These are phyloP conservation scores for Nemania abortiva DNA, from an alignment of 2,329 filamentous ascomycete species.

Conservation along the genomic window DNA sequence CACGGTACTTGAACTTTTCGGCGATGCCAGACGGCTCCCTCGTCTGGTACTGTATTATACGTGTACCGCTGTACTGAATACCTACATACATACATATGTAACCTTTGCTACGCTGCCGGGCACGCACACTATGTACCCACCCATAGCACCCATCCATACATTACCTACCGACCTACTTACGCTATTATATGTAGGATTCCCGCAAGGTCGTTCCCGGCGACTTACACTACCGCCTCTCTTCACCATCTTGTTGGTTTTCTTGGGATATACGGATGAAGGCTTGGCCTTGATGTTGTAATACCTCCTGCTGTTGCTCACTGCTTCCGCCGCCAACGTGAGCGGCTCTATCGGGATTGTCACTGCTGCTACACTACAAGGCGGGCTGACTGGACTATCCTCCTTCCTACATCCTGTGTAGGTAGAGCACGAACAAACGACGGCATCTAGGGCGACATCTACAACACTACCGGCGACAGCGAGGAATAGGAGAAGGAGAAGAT, in stretches of 20 bases:
- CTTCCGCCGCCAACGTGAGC: slow-evolving; percentile 6
- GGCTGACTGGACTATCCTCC: background rate
- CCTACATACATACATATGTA: too few species aligned
- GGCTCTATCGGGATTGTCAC: slow-evolving; percentile 1
- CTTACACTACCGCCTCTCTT: slow-evolving; percentile 27
- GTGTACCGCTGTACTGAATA: slow-evolving; percentile 1
- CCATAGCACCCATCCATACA: background rate
- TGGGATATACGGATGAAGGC: slow-evolving; percentile 14
- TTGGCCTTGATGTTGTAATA: slow-evolving; percentile 14
- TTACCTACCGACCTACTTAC: background rate
- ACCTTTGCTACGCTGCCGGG: background rate
- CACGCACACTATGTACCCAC: slow-evolving; percentile 1
- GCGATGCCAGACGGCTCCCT: slow-evolving; percentile 2
- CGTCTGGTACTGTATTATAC: slow-evolving; percentile 19
- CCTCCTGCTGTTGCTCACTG: slow-evolving; percentile 14
- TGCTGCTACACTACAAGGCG: background rate
- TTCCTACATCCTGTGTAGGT: background rate
- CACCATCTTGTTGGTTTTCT: slow-evolving; percentile 26
- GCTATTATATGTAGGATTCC: slow-evolving; percentile 38
- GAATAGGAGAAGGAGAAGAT: background rate
- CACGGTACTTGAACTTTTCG: slow-evolving; percentile 22
- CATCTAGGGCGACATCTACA: background rate
- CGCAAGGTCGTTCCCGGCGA: slow-evolving; percentile 30
- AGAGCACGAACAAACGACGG: background rate
- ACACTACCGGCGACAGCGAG: background rate